A percentile compares a stretch with the other conserved stretches of the same genome.
Evolutionary conservation across 495 filamentous ascomycete genomes (phyloP).

Genomic region (Penicillium malachiteum): DNA sequence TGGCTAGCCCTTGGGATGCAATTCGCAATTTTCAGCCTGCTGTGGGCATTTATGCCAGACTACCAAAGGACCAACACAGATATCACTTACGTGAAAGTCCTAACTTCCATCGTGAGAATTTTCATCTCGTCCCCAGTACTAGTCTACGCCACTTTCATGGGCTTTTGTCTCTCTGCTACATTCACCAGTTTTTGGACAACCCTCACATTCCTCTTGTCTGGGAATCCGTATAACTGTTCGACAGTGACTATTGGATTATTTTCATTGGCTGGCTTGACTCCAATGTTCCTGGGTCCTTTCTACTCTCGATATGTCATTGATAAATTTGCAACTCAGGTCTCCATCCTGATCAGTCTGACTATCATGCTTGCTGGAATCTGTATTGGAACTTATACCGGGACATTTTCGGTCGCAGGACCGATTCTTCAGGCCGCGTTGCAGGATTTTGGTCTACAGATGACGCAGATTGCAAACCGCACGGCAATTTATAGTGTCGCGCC

Average conservation of each 20-base stretch:
- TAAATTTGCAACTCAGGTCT: slow-evolving; percentile 60
- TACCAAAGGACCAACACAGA: slow-evolving; percentile 71
- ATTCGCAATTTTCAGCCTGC: slow-evolving; percentile 59
- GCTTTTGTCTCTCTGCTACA: slow-evolving; percentile 53
- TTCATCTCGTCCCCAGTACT: slow-evolving; percentile 64
- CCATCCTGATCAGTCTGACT: slow-evolving; percentile 59
- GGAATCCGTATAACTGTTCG: slow-evolving; percentile 64
- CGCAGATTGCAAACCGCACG: slow-evolving; percentile 71
- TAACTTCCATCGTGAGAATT: slow-evolving; percentile 61
- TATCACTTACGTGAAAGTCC: slow-evolving; percentile 60
- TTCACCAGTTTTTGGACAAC: slow-evolving; percentile 84
- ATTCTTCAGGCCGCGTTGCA: slow-evolving; percentile 70
- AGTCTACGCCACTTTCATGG: slow-evolving; percentile 62
- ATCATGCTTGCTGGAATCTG: slow-evolving; percentile 61
- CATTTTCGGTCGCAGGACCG: slow-evolving; percentile 66
- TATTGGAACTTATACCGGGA: slow-evolving; percentile 68
- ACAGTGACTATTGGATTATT: slow-evolving; percentile 73
- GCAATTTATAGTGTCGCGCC: slow-evolving; percentile 72
- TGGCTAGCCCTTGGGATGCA: slow-evolving; percentile 78
- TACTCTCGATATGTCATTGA: slow-evolving; percentile 73
- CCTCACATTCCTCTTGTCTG: slow-evolving; percentile 73
- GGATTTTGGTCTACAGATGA: slow-evolving; percentile 72
- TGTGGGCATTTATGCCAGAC: slow-evolving; percentile 77
- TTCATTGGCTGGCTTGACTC: slow-evolving; percentile 70
- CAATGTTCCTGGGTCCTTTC: slow-evolving; percentile 63